Percentiles rank a stretch among this genome's conserved stretches.
These are phyloP conservation scores for Huntiella abstrusa DNA, from an alignment of 2,329 filamentous ascomycete species.

Conservation along the genomic window DNA sequence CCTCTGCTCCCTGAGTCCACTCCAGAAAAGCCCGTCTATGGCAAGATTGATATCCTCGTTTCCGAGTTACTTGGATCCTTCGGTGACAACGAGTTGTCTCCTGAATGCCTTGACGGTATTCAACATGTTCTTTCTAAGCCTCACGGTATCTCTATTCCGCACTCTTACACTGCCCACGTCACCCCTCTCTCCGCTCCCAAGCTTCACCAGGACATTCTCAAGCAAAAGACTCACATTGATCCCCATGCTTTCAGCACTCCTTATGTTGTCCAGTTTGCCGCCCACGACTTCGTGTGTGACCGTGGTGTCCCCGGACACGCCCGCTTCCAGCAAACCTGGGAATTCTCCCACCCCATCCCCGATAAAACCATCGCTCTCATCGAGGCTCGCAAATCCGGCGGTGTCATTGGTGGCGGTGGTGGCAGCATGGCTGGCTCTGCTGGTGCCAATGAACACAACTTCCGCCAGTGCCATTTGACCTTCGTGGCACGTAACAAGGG, in stretches of 20 bases:
- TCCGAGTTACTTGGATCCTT: slow-evolving; percentile 92
- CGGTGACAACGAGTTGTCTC: slow-evolving; percentile 89
- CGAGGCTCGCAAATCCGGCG: slow-evolving; percentile 40
- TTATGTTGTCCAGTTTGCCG: slow-evolving; percentile 84
- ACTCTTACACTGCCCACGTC: slow-evolving; percentile 81
- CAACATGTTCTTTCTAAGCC: slow-evolving; percentile 65
- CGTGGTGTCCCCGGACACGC: slow-evolving; percentile 32
- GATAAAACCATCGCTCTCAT: slow-evolving; percentile 34
- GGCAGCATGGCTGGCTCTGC: slow-evolving; percentile 58
- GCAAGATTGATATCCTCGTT: slow-evolving; percentile 75
- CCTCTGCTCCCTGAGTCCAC: slow-evolving; percentile 34
- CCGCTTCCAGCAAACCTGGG: slow-evolving; percentile 60
- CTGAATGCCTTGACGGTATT: slow-evolving; percentile 90
- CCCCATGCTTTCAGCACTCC: slow-evolving; percentile 68
- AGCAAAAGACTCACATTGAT: slow-evolving; percentile 38
- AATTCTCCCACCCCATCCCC: slow-evolving; percentile 60
- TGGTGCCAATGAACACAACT: slow-evolving; percentile 81
- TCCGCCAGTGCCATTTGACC: slow-evolving; percentile 54
- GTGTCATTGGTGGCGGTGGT: slow-evolving; percentile 45
- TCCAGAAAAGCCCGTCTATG: slow-evolving; percentile 28
- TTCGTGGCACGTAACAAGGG: slow-evolving; percentile 67
- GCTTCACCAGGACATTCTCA: slow-evolving; percentile 60
- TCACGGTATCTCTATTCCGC: slow-evolving; percentile 82
- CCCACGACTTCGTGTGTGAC: slow-evolving; percentile 68
- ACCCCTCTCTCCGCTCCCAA: slow-evolving; percentile 82